These are phyloP conservation scores for Eucalyptus tenuipes DNA, from an alignment of 345 rosid genomes.

Conservation along the genomic window DNA sequence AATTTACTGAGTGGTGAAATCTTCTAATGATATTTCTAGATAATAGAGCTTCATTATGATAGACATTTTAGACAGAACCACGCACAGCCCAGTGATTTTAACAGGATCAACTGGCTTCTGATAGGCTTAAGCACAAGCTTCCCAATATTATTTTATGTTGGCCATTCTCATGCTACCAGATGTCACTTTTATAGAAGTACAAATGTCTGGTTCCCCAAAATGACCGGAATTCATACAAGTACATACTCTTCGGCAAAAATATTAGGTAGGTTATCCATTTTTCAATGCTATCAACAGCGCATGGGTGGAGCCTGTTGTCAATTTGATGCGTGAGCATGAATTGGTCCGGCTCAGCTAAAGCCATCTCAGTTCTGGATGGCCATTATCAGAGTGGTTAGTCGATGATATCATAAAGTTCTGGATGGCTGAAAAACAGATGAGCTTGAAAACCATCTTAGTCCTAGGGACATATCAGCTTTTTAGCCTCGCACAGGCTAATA, in stretches of 20 bases:
- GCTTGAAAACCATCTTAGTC: not conserved
- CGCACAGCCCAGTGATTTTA: not conserved
- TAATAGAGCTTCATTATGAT: not conserved
- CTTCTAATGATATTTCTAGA: not conserved
- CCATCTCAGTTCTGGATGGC: not conserved
- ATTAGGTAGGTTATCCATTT: not conserved
- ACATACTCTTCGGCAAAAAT: not conserved
- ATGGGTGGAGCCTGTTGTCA: conserved; percentile 32
- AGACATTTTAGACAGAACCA: not conserved
- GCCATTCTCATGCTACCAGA: not conserved
- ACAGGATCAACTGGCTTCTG: not conserved
- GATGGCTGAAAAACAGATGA: not conserved
- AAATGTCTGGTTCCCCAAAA: not conserved
- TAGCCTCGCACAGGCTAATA: not conserved
- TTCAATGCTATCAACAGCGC: conserved; percentile 10
- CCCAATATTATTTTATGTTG: not conserved
- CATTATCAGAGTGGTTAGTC: not conserved
- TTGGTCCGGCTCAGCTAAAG: not conserved
- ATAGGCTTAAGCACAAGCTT: not conserved
- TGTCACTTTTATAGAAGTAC: not conserved
- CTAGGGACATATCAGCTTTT: not conserved
- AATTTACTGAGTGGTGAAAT: not conserved
- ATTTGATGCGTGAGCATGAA: conserved; percentile 63
- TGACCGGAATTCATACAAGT: not conserved
- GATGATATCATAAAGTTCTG: not conserved